A percentile compares a stretch with the other conserved stretches of the same genome.
Evolutionary conservation across 75 land plant species (phyloP).

Genomic region (Pseudotsuga menziesii): DNA sequence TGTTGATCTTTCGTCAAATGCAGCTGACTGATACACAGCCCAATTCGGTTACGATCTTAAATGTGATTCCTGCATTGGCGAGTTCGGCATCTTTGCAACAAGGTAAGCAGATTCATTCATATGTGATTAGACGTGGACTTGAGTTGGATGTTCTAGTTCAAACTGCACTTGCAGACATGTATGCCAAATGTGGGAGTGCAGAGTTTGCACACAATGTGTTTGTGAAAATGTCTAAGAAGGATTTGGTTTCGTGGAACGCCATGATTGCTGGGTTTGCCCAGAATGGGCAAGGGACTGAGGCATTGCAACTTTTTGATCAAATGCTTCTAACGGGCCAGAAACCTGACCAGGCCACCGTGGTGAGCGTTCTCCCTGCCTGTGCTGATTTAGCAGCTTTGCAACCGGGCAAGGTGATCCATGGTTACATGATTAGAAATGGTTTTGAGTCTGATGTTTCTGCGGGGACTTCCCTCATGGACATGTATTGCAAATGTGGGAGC

Average conservation of each 20-base stretch:
- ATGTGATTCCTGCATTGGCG: not conserved
- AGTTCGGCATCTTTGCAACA: not conserved
- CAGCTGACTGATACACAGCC: not conserved
- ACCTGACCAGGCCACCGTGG: slow-evolving; percentile 35
- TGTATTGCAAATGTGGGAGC: slow-evolving; percentile 68
- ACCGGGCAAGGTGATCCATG: slow-evolving; percentile 52
- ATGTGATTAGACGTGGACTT: slow-evolving; percentile 7
- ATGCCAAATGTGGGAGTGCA: slow-evolving; percentile 38
- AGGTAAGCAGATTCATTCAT: slow-evolving; percentile 10
- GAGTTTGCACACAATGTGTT: slow-evolving; percentile 47
- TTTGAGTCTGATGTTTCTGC: slow-evolving; percentile 32
- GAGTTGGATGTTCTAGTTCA: slow-evolving; percentile 7
- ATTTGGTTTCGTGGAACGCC: slow-evolving; percentile 45
- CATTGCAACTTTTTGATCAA: slow-evolving; percentile 24
- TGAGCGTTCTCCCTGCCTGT: slow-evolving; percentile 45
- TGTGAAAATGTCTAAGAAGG: slow-evolving; percentile 28
- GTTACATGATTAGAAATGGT: slow-evolving; percentile 29
- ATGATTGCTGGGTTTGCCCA: slow-evolving; percentile 49
- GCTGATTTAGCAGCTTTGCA: slow-evolving; percentile 23
- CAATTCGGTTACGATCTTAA: not conserved
- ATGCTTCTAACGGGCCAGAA: slow-evolving; percentile 10
- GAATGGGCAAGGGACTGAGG: slow-evolving; percentile 29
- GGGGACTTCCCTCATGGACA: slow-evolving; percentile 64
- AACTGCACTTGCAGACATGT: slow-evolving; percentile 12
- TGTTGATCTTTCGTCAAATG: slow-evolving; percentile 4